Conservation (phyloP, 768 basidiomycete genomes). For the Pluteus cervinus region DNA sequence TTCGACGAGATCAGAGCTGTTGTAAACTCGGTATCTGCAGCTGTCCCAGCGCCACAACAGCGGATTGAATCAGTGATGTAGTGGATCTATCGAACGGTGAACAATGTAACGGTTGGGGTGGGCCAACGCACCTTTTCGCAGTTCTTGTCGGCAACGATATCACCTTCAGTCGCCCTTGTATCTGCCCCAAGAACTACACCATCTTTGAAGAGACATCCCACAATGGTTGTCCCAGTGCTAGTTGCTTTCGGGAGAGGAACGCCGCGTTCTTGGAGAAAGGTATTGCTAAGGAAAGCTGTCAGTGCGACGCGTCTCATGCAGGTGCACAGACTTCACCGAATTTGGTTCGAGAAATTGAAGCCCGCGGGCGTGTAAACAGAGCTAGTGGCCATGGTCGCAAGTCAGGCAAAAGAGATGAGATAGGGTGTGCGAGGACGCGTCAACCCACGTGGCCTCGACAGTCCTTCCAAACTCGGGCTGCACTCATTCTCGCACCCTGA, state of each 20-base stretch:
- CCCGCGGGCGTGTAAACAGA: slow-evolving; percentile 49
- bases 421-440: slow-evolving; percentile 1
- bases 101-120: background rate
- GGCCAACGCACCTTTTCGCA: slow-evolving; percentile 83
- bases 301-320: background rate
- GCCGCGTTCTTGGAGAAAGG: slow-evolving; percentile 65
- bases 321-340: slow-evolving; percentile 37
- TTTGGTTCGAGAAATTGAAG: slow-evolving; percentile 75
- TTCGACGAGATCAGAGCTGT: slow-evolving; percentile 95
- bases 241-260: slow-evolving; percentile 76
- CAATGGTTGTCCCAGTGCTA: slow-evolving; percentile 96
- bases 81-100: slow-evolving; percentile 65
- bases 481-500: slow-evolving; percentile 5
- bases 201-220: slow-evolving; percentile 88
- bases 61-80: slow-evolving; percentile 93
- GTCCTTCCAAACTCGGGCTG: no score
- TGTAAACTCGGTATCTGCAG: slow-evolving; percentile 96
- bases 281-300: slow-evolving; percentile 45
- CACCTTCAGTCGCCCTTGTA: slow-evolving; percentile 91
- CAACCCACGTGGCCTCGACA: slow-evolving; percentile 5
- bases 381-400: slow-evolving; percentile 35
- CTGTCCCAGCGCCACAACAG: slow-evolving; percentile 98
- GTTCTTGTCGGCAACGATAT: slow-evolving; percentile 98
- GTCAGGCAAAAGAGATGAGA: background rate
- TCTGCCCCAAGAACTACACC: slow-evolving; percentile 95